Conservation (phyloP, 768 basidiomycete genomes). For the Cystofilobasidium capitatum region DNA sequence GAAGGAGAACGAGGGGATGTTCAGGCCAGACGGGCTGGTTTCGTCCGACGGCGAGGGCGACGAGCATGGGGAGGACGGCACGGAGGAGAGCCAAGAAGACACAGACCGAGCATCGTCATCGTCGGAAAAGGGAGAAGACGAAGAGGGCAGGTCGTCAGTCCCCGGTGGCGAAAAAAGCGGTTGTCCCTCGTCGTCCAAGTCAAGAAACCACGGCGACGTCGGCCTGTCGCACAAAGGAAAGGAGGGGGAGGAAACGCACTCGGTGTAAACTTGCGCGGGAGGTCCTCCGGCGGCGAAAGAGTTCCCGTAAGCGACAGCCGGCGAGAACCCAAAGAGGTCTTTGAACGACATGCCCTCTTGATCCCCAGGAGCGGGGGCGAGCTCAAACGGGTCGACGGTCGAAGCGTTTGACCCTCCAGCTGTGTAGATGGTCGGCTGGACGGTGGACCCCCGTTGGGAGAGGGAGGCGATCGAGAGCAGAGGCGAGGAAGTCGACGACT, state of each 20-base stretch:
- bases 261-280: not conserved
- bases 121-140: not conserved
- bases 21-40: not conserved
- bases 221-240: not conserved
- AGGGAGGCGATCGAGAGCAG: not conserved
- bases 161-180: not conserved
- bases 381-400: slow-evolving; percentile 1
- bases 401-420: not conserved
- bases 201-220: no score
- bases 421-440: not conserved
- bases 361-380: not conserved
- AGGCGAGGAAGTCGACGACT: slow-evolving; percentile 1
- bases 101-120: no score
- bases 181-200: no score
- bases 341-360: not conserved
- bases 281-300: not conserved
- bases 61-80: no score
- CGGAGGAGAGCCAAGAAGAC: no score
- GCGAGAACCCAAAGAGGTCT: not conserved
- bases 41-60: no score
- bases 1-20: not conserved
- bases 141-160: not conserved
- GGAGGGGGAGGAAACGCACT: not conserved
- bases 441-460: not conserved
- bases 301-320: not conserved